phyloP scores from a whole-genome alignment of 768 basidiomycete species.

The Rhodosporidiobolus sp. region DNA sequence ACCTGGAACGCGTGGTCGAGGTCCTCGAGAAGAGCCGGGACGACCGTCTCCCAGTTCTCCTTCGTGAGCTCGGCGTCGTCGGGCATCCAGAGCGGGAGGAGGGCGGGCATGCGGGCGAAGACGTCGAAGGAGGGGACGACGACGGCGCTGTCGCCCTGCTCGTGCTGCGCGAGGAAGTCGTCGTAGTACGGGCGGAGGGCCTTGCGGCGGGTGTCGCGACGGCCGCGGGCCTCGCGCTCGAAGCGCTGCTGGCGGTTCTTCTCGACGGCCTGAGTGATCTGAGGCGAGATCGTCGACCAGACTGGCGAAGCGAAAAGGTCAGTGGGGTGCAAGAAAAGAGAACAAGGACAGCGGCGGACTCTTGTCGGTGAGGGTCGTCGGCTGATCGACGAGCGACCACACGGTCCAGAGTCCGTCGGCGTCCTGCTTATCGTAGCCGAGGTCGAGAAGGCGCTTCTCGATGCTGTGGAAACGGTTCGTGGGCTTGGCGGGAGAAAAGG shows the following conservation, averaged over 20 bases:
- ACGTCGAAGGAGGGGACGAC: neutral
- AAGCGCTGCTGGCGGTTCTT: neutral
- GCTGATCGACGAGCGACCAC: neutral
- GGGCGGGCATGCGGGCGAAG: neutral
- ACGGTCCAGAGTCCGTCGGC: too few species aligned
- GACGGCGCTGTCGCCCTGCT: too few species aligned
- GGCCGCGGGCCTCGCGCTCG: neutral
- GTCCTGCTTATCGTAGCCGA: neutral
- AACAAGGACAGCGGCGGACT: neutral
- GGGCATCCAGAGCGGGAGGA: neutral
- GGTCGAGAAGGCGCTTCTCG: neutral
- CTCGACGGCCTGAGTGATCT: neutral
- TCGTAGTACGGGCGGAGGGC: neutral
- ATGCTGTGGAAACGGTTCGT: neutral
- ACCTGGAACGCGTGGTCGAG: neutral
- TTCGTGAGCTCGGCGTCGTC: neutral
- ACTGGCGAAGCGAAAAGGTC: neutral
- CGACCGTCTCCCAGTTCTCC: neutral
- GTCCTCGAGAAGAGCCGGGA: neutral
- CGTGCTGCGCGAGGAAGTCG: neutral
- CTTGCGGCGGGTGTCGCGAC: too few species aligned
- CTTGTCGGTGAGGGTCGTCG: neutral
- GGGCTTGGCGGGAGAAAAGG: neutral
- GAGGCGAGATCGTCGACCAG: neutral
- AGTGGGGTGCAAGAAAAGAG: neutral